phyloP scores from a whole-genome alignment of 208 protist genomes.

The Crithidia thermophila region DNA sequence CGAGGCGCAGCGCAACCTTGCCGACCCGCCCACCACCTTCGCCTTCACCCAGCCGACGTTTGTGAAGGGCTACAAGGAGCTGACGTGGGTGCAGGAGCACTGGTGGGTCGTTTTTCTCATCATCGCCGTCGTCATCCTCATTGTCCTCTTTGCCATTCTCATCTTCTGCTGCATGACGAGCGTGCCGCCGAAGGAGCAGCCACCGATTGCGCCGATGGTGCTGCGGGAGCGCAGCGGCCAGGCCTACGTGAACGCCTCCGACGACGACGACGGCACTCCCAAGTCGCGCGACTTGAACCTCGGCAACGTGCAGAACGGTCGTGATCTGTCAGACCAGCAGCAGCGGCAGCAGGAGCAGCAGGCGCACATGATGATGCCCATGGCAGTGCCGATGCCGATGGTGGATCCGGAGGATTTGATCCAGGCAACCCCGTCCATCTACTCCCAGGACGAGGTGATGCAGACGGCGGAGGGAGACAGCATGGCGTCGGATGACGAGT shows the following conservation, averaged over 20 bases:
- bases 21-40: conserved; percentile 8
- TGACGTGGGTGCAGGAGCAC: conserved; percentile 57
- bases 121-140: conserved; percentile 31
- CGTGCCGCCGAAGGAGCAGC: conserved; percentile 20
- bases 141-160: conserved; percentile 35
- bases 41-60: conserved; percentile 40
- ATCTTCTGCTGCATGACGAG: conserved; percentile 52
- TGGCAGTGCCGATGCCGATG: conserved; percentile 6
- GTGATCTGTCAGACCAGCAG: neutral
- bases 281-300: conserved; percentile 1
- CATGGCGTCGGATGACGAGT: neutral
- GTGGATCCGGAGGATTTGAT: conserved; percentile 28
- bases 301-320: neutral
- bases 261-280: conserved; percentile 8
- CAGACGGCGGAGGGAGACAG: conserved; percentile 19
- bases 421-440: conserved; percentile 22
- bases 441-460: conserved; percentile 20
- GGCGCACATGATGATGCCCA: conserved; percentile 3
- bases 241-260: conserved; percentile 25
- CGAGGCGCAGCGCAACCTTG: conserved; percentile 38
- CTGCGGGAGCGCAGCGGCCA: conserved; percentile 48
- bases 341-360: neutral
- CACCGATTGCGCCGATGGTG: conserved; percentile 49
- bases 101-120: conserved; percentile 61
- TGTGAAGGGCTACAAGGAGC: conserved; percentile 48